Base-by-base conservation (phyloP, 2,329 filamentous ascomycete species). In the Trichoderma brevicompactum region DNA sequence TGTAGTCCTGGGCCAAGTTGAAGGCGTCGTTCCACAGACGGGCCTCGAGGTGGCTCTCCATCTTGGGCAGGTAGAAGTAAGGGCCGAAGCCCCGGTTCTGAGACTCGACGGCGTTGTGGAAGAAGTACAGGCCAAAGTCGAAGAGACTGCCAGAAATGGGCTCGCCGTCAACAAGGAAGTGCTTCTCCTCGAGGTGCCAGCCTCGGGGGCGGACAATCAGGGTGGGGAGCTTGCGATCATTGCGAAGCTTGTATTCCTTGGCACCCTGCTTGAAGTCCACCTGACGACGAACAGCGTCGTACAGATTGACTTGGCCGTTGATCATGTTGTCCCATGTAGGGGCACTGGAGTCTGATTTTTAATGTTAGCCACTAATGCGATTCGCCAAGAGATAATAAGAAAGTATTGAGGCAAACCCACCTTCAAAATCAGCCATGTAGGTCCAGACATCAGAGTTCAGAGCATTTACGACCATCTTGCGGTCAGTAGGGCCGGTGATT, bases 321-420 rank as follows among this genome's bases (percentile, higher is more conserved):
- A 98, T 90, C 94, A 98, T 98, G 83, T 98, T 98, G 71, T 97
- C 93, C 95, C 95, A 99, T 49, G 95, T 97, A 28, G 95, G 95
- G 28, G 95, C 94, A 75, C 86, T 95, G 7, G 95, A 97, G 79
- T 98, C 94, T 97, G n/a, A 73, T 9, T 34, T 17, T 40, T 15
- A 7, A 10, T 2, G n/a, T 66, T 64, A 66, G 65, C 44, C 17
- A 59, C 41, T 12, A 3, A 7, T 6, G 3, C 38, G n/a, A n/a
- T 19, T 7, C 49, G 40, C 2, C 9, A 55, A 17, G 62, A 17
- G 10, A 64, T 23, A 13, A 64, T 23, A 10, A 52, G n/a, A 32
- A 12, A 44, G 28, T 43, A 17, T 19, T 23, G 36, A 38, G 10
- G 36, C 38, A 40, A 12, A 77, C 85, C 73, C 79, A 95, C 94